Evolutionary conservation across 371 early-diverging fungal genomes (phyloP).

Genomic region (Mucor indicus): DNA sequence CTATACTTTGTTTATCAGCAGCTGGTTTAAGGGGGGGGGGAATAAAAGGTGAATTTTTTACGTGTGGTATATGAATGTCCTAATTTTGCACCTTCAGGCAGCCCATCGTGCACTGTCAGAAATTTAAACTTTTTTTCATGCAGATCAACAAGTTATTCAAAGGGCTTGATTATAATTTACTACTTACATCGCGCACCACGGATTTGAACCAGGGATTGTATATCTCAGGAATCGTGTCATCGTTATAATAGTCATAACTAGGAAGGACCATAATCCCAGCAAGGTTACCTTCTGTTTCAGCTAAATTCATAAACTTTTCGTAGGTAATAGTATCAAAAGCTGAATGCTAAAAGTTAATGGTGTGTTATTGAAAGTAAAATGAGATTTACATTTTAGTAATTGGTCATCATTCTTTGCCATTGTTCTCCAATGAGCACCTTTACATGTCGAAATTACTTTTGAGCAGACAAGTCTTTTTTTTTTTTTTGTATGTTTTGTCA

Average conservation of each 20-base stretch:
- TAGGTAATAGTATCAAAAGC: slow-evolving; percentile 49
- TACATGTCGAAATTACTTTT: no score
- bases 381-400: slow-evolving; percentile 41
- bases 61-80: slow-evolving; percentile 56
- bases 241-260: slow-evolving; percentile 47
- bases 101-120: slow-evolving; percentile 16
- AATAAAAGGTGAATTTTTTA: slow-evolving; percentile 13
- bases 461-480: not conserved
- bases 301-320: slow-evolving; percentile 37
- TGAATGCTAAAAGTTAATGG: no score
- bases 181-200: slow-evolving; percentile 47
- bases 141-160: no score
- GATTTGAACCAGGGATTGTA: slow-evolving; percentile 53
- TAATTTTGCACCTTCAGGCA: slow-evolving; percentile 45
- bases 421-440: slow-evolving; percentile 75
- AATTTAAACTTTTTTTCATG: slow-evolving; percentile 25
- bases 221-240: slow-evolving; percentile 27
- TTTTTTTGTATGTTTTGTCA: not conserved
- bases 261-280: slow-evolving; percentile 48
- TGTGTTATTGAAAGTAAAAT: no score
- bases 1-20: no score
- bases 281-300: slow-evolving; percentile 1
- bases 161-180: not conserved
- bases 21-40: no score
- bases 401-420: slow-evolving; percentile 43